These are phyloP conservation scores for Suhomyces sp. DNA, from an alignment of 805 yeast genomes.

Conservation along the genomic window DNA sequence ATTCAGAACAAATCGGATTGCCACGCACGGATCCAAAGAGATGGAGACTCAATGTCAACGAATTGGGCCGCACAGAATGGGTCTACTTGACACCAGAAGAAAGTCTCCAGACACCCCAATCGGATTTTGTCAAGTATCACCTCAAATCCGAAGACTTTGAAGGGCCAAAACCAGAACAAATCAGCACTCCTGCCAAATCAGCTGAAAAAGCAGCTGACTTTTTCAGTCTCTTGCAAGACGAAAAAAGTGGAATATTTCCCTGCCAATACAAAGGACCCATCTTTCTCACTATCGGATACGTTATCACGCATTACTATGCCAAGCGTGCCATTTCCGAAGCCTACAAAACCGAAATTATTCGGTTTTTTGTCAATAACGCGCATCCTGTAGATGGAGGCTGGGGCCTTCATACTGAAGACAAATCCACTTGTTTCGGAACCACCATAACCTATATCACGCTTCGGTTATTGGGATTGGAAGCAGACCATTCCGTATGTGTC, in stretches of 20 bases:
- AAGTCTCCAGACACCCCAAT: constrained; percentile 44
- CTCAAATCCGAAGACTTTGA: constrained; percentile 40
- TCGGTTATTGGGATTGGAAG: constrained; percentile 72
- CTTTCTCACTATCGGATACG: constrained; percentile 92
- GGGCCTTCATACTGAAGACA: constrained; percentile 93
- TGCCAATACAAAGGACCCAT: constrained; percentile 96
- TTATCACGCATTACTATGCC: constrained; percentile 70
- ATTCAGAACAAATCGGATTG: constrained; percentile 70
- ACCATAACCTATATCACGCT: constrained; percentile 79
- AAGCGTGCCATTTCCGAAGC: constrained; percentile 66
- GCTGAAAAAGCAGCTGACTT: constrained; percentile 74
- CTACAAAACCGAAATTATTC: constrained; percentile 63
- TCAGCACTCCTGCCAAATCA: constrained; percentile 52
- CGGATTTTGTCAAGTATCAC: constrained; percentile 55
- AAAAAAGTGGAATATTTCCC: constrained; percentile 79
- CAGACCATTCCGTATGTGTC: constrained; percentile 71
- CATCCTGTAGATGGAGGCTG: constrained; percentile 99
- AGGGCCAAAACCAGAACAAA: constrained; percentile 31
- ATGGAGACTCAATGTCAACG: constrained; percentile 75
- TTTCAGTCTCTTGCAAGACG: constrained; percentile 67
- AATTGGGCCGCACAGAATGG: constrained; percentile 82
- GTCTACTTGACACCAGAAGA: constrained; percentile 50
- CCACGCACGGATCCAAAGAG: constrained; percentile 63
- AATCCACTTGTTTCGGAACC: constrained; percentile 94
- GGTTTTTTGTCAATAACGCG: constrained; percentile 86